These are phyloP conservation scores for Rugosomyces carneus DNA, from an alignment of 1,284 basidiomycete genomes.

Conservation along the genomic window DNA sequence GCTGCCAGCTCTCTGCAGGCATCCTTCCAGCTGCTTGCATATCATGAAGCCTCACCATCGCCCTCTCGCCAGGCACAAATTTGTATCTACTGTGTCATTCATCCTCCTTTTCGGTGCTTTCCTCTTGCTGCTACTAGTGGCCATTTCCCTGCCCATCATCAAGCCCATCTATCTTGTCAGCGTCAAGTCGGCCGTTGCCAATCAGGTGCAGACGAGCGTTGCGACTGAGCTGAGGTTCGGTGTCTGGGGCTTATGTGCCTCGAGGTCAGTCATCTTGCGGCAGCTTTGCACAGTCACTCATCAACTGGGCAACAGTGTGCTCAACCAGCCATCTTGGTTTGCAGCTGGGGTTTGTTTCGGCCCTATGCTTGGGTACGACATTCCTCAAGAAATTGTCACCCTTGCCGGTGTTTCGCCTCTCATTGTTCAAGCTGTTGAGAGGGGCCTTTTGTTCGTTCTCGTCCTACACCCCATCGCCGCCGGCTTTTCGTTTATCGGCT, in stretches of 20 bases:
- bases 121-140: slow-evolving; percentile 67
- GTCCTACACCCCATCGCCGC: slow-evolving; percentile 61
- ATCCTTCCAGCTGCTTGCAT: neutral
- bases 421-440: slow-evolving; percentile 40
- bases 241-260: slow-evolving; percentile 70
- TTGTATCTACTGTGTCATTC: slow-evolving; percentile 39
- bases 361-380: slow-evolving; percentile 51
- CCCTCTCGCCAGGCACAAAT: slow-evolving; percentile 41
- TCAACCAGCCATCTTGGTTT: slow-evolving; percentile 22
- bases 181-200: slow-evolving; percentile 37
- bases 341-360: slow-evolving; percentile 43
- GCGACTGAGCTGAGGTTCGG: slow-evolving; percentile 63
- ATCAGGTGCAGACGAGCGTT: slow-evolving; percentile 39
- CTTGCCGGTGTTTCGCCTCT: slow-evolving; percentile 38
- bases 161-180: slow-evolving; percentile 64
- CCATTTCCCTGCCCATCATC: slow-evolving; percentile 68
- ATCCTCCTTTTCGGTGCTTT: slow-evolving; percentile 49
- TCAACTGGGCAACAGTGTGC: slow-evolving; percentile 15
- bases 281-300: neutral
- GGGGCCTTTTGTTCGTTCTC: slow-evolving; percentile 51
- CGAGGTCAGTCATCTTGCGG: slow-evolving; percentile 29
- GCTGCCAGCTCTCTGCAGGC: neutral
- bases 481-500: slow-evolving; percentile 47
- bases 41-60: slow-evolving; percentile 25
- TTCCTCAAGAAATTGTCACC: slow-evolving; percentile 35